Evolutionary conservation across 345 rosid species (phyloP).

Genomic region (Melaleuca alternifolia): DNA sequence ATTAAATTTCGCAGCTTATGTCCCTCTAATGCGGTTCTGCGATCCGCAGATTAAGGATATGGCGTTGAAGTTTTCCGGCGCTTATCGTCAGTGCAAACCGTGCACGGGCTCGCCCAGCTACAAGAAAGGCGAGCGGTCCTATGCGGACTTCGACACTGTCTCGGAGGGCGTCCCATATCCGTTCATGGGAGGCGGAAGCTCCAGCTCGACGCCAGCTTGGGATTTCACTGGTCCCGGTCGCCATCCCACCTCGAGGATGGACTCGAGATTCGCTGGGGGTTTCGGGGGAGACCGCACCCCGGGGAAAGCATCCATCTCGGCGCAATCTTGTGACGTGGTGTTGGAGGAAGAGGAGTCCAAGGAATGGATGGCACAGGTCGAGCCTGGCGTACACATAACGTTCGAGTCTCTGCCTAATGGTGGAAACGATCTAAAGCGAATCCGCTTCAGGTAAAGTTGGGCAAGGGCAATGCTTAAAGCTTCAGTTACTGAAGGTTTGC

Average conservation of each 20-base stretch:
- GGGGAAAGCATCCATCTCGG: slow-evolving; percentile 40
- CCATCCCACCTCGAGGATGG: slow-evolving; percentile 25
- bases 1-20: background rate
- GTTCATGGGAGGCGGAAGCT: slow-evolving; percentile 58
- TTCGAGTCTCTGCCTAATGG: slow-evolving; percentile 84
- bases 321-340: slow-evolving; percentile 57
- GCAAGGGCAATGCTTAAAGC: background rate
- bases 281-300: slow-evolving; percentile 40
- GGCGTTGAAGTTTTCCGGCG: slow-evolving; percentile 82
- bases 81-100: slow-evolving; percentile 79
- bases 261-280: slow-evolving; percentile 33
- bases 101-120: slow-evolving; percentile 63
- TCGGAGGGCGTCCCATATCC: slow-evolving; percentile 79
- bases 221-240: slow-evolving; percentile 50
- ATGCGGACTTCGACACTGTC: slow-evolving; percentile 63
- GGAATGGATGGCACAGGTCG: slow-evolving; percentile 99
- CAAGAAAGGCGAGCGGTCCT: slow-evolving; percentile 51
- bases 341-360: slow-evolving; percentile 76
- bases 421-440: slow-evolving; percentile 89
- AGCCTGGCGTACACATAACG: slow-evolving; percentile 96
- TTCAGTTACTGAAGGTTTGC: background rate
- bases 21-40: background rate
- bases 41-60: slow-evolving; percentile 78
- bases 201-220: slow-evolving; percentile 94
- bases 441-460: slow-evolving; percentile 64